Evolutionary conservation across 257 asterid species (phyloP).

Genomic region (Buddleja alternifolia): DNA sequence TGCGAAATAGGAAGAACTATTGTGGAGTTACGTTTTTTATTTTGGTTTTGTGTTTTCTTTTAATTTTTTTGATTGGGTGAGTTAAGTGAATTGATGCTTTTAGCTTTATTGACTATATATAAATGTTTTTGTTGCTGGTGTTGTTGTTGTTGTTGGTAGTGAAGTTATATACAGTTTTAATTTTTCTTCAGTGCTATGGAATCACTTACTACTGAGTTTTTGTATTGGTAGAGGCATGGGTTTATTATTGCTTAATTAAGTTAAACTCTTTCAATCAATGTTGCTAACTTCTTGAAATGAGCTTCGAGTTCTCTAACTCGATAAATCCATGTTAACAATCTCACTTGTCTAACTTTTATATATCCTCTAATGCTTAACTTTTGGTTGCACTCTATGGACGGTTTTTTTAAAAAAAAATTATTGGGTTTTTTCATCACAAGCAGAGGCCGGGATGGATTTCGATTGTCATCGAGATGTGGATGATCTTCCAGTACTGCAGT

Average conservation of each 20-base stretch:
- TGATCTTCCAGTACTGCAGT: constrained; percentile 69
- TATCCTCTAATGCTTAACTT: not conserved
- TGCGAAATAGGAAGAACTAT: constrained; percentile 15
- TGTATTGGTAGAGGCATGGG: constrained; percentile 9
- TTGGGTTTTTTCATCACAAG: constrained; percentile 20
- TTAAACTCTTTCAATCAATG: not conserved
- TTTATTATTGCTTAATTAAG: constrained; percentile 21
- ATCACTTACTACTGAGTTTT: not conserved
- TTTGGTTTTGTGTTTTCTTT: constrained; percentile 6
- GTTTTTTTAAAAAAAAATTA: constrained; percentile 19
- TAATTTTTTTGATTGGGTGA: not conserved
- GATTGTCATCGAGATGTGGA: constrained; percentile 45
- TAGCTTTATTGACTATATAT: constrained; percentile 12
- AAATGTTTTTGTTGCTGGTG: constrained; percentile 23
- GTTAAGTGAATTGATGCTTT: constrained; percentile 21
- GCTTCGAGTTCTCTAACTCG: not conserved
- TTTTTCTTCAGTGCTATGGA: constrained; percentile 20
- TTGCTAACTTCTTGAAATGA: constrained; percentile 2
- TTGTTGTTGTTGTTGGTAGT: too few relatives aligned
- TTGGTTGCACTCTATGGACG: constrained; percentile 13
- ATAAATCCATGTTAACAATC: constrained; percentile 22
- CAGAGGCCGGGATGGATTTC: constrained; percentile 48
- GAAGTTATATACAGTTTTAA: too few relatives aligned
- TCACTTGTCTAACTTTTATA: not conserved
- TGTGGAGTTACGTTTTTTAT: constrained; percentile 25